These are phyloP conservation scores for Tylopilus felleus DNA, from an alignment of 768 basidiomycete species.

Conservation along the genomic window DNA sequence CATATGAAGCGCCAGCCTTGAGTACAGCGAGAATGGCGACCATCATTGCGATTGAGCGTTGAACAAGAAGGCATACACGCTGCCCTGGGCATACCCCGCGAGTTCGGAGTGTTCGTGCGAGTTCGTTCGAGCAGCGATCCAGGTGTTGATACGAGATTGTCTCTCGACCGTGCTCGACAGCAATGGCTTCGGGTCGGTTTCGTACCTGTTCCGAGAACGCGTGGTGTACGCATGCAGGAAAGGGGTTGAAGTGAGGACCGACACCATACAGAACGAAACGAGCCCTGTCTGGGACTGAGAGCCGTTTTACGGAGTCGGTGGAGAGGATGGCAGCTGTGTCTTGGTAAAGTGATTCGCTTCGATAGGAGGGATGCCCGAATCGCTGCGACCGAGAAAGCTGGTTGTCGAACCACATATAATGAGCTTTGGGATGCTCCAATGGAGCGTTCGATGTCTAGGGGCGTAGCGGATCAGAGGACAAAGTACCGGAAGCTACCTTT, in stretches of 20 bases:
- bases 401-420: too few relatives aligned
- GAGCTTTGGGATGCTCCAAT: too few relatives aligned
- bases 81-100: neutral
- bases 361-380: too few relatives aligned
- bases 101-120: neutral
- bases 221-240: neutral
- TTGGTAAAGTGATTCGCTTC: neutral
- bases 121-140: neutral
- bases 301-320: neutral
- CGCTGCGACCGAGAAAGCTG: too few relatives aligned
- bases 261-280: conserved; percentile 3
- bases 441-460: neutral
- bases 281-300: neutral
- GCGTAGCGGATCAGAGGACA: neutral
- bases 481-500: neutral
- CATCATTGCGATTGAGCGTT: neutral
- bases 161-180: neutral
- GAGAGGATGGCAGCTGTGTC: neutral
- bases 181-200: neutral
- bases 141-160: neutral
- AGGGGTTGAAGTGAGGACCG: neutral
- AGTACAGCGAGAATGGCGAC: neutral
- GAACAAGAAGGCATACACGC: neutral
- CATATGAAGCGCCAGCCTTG: neutral
- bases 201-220: neutral